Evolutionary conservation across 371 early-diverging fungal species (phyloP), one percentile per base, ranked within the genome.

Genomic region (Smittium culicis): DNA sequence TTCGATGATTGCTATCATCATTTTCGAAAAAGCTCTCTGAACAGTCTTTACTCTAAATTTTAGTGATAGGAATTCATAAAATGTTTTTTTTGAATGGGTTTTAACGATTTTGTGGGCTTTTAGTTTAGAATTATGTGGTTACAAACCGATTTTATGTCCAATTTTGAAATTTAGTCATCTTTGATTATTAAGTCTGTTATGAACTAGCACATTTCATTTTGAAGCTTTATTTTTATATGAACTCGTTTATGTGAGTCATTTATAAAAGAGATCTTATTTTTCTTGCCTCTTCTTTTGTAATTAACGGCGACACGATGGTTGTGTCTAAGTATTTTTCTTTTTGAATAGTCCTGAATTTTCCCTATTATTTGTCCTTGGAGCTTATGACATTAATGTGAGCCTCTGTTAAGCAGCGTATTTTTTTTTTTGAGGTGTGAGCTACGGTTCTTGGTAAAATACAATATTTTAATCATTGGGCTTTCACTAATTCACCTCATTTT

Each of bases 11-110:
- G 78, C 72, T 29, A 71, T 70, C n/a, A 79, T 70, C 25, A 78
- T 66, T 60, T 73, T 74, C 8, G 80, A 79, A 58, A 82, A 82
- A 17, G 74, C 74, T 8, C 67, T 68, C 79, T 79, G n/a, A 1
- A 75, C 73, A n/a, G 77, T 72, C 1, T 78, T 74, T 0, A 82
- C 72, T 3, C 80, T 80, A 65, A 82, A 82, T 0, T 79, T 72
- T 28, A 75, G 64, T 0, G 75, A 73, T 1, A 68, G 68, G 72
- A 74, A 82, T 68, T 79, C 80, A 69, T 79, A 81, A n/a, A 70
- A 66, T 31, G 73, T 67, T 73, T 74, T 33, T 77, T 70, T 73
- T 79, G 80, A 27, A 68, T 56, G 58, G 80, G 78, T 20, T 20
- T 14, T 14, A 8, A 45, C 45, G 20, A 14, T 45, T 20, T 45